phyloP scores from a whole-genome alignment of 192 early-diverging fungal genomes.

The Obelidium mucronatum region DNA sequence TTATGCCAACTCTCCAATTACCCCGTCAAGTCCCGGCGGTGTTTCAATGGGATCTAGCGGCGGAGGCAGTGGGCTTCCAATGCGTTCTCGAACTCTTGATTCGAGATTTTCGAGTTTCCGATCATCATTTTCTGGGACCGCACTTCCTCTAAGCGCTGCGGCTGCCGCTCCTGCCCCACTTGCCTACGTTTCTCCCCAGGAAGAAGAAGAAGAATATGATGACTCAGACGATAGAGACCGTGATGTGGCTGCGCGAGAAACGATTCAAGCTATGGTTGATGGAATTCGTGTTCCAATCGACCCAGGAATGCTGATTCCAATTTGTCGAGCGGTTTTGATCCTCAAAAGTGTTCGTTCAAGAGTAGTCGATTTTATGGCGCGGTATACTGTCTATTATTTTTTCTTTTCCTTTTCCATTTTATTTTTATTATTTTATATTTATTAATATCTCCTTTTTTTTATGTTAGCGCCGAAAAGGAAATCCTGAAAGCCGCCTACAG shows the following conservation, averaged over 20 bases:
- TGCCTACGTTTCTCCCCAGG: not conserved
- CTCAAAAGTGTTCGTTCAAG: constrained; percentile 18
- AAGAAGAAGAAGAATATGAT: constrained; percentile 7
- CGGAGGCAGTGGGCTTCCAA: not conserved
- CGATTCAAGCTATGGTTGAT: constrained; percentile 25
- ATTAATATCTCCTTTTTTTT: not conserved
- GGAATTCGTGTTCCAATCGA: constrained; percentile 20
- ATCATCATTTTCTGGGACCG: not conserved
- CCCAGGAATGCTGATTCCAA: constrained; percentile 30
- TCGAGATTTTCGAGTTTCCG: not conserved
- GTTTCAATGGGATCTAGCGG: too few species aligned
- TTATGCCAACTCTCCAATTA: not conserved
- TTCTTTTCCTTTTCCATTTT: not conserved
- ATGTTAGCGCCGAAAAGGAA: constrained; percentile 13
- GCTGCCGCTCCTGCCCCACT: not conserved
- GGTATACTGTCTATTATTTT: constrained; percentile 1
- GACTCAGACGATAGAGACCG: constrained; percentile 16
- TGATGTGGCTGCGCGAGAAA: constrained; percentile 7
- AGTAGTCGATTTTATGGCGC: constrained; percentile 22
- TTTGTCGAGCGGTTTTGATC: constrained; percentile 22
- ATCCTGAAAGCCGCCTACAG: constrained; percentile 11
- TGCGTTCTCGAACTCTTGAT: constrained; percentile 2
- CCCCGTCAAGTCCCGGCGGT: too few species aligned
- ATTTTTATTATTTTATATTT: too few species aligned
- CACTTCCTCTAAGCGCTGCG: not conserved